Base-by-base conservation (phyloP, 768 basidiomycete species). In the Candolleomyces aberdarensis region DNA sequence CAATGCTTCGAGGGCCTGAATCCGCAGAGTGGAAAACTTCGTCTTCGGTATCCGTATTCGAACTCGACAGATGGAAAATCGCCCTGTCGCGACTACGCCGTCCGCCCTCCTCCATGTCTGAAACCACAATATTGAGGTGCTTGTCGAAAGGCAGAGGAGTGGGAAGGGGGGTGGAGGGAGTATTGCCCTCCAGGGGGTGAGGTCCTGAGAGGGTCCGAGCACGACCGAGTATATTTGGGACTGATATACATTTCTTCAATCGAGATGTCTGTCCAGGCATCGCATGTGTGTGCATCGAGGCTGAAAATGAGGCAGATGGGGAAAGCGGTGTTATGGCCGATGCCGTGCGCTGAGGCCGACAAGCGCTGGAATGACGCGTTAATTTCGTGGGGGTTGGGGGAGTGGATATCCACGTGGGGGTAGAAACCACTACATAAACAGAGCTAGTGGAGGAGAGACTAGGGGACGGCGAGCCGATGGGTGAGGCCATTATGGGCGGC, bases 401-500 rank as follows among this genome's bases (percentile, higher is more conserved):
- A 10, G 81, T 83, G 14, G 84, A 80, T 47, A 79, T 82, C 84
- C 85, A 85, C 53, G 79, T 83, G 48, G 84, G 83, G 3, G 80
- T 71, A 40, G 72, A 64, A 44, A 69, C 63, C 26, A 70, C 64
- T 22, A 67, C 66, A 10, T 62, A 57, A 43, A 58, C 39, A 17
- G 64, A 65, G 15, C 48, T 43, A 5, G 49, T 46, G 57, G 58
- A 57, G 40, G 62, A 59, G 19, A 67, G 61, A 57, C 59, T 76
- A 20, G 75, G 62, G 9, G 77, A 75, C 6, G 85, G 82, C 5
- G 84, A 82, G 70, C 77, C 79, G 56, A 83, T 65, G n/a, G 85
- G 85, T 4, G 86, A 87, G 22, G 84, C 84, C 58, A 77, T 74
- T 62, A 86, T 86, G 44, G 85, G 79, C 9, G 86, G 81, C 54